Percentiles rank a stretch among this genome's conserved stretches.
Conservation (phyloP, 2,329 filamentous ascomycete genomes). For the Penicillium concentricum region DNA sequence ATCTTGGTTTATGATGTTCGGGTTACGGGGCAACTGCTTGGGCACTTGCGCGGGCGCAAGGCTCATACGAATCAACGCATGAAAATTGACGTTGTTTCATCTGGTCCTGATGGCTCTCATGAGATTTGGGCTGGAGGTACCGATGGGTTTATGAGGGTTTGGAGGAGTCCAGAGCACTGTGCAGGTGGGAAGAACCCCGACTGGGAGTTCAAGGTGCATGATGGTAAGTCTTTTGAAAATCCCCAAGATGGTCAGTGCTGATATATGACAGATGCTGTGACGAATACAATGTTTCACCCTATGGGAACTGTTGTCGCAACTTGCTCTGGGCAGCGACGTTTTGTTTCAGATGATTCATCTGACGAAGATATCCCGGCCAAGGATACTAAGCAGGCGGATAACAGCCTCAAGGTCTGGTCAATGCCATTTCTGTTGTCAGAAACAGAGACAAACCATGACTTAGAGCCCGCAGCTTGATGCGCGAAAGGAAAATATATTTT, state of each 20-base stretch:
- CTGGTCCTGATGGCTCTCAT: conserved; percentile 37
- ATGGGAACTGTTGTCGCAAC: conserved; percentile 50
- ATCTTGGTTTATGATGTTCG: conserved; percentile 61
- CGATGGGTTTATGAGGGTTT: conserved; percentile 55
- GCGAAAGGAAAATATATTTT: neutral
- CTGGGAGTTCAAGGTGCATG: conserved; percentile 46
- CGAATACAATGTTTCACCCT: conserved; percentile 49
- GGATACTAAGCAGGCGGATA: conserved; percentile 26
- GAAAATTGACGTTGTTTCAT: conserved; percentile 51
- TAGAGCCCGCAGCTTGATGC: neutral
- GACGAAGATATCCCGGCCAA: conserved; percentile 11
- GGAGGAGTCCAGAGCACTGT: conserved; percentile 46
- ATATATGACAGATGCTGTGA: conserved; percentile 43
- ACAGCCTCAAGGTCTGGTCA: conserved; percentile 44
- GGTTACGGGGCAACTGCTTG: conserved; percentile 51
- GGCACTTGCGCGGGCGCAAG: conserved; percentile 48
- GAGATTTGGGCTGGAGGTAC: conserved; percentile 61
- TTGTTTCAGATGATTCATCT: conserved; percentile 15
- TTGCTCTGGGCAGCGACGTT: conserved; percentile 47
- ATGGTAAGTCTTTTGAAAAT: conserved; percentile 35
- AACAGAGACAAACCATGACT: neutral
- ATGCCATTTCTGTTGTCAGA: conserved; percentile 25
- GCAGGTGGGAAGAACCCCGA: conserved; percentile 45
- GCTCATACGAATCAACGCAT: conserved; percentile 56
- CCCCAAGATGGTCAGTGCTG: conserved; percentile 7